Base-by-base conservation (phyloP, 352 stramenopile species). In the Halophytophthora batemanensis region DNA sequence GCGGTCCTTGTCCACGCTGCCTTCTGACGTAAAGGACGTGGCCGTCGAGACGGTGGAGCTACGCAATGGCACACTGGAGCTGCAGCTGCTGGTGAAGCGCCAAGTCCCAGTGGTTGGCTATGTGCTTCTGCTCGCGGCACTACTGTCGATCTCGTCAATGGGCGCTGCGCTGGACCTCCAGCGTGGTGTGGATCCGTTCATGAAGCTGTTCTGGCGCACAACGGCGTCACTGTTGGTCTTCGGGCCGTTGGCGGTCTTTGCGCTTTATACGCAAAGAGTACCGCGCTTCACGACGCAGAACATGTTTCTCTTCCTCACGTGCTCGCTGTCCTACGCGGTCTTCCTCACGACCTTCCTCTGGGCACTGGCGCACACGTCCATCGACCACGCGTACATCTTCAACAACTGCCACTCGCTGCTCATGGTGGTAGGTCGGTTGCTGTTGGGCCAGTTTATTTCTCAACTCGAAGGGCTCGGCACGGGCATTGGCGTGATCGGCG, bases 341-440 rank as follows among this genome's bases (percentile, higher is more conserved):
- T 93, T 88, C 53, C 58, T 91, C 33, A 86, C 82, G 71, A 92
- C 81, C 28, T 92, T 90, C 50, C 45, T 94, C 31, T 90, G 80
- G 77, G 72, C 83, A 12, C 56, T 94, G 14, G 71, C 66, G 33
- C 77, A 85, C 59, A 92, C 83, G 40, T 92, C 81, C 6, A 87
- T 90, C 52, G 75, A 81, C 41, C 81, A 91, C 55, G 83, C 79
- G 50, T 92, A 90, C 49, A 90, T 92, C 55, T 90, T 92, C 72
- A 92, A 94, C 67, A 94, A 92, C 50, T 90, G 79, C 50, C 83
- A 92, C 56, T 92, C 81, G 52, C 59, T 92, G 43, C 66, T 92
- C 19, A 86, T 94, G 67, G 75, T 94, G 15, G 56, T 90, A 2
- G 73, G 74, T 0, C 77, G 79, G 3, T 46, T 90, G 17, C 29